These are phyloP conservation scores for Parvularia atlantis DNA, from an alignment of 78 protist genomes.

Conservation along the genomic window DNA sequence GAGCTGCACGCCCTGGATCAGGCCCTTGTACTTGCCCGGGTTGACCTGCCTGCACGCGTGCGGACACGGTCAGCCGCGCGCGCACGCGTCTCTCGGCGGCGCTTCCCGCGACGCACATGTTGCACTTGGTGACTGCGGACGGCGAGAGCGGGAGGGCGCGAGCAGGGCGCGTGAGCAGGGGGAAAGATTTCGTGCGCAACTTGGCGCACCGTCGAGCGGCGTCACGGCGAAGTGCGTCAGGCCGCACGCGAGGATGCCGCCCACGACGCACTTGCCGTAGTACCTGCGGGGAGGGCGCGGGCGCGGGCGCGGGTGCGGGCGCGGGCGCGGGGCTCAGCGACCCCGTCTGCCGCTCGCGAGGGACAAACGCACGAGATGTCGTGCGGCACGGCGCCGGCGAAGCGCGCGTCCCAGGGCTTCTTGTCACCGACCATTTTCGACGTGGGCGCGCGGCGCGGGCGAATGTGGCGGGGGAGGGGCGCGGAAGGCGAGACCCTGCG, in stretches of 20 bases:
- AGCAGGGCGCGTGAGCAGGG: too few relatives aligned
- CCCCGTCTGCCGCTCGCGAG: background rate
- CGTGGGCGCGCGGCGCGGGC: too few relatives aligned
- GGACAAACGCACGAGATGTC: background rate
- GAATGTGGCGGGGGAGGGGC: too few relatives aligned
- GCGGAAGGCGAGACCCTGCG: too few relatives aligned
- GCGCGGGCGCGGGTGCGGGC: too few relatives aligned
- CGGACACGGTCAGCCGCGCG: too few relatives aligned
- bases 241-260: conserved; percentile 68
- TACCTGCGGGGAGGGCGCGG: too few relatives aligned
- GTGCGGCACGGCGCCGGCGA: conserved; percentile 15
- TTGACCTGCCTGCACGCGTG: too few relatives aligned
- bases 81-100: too few relatives aligned
- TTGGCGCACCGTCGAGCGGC: conserved; percentile 82
- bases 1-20: conserved; percentile 25
- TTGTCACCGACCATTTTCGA: too few relatives aligned
- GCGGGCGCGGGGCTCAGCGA: background rate
- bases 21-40: conserved; percentile 52
- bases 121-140: conserved; percentile 66
- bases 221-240: conserved; percentile 68
- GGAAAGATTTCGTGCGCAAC: too few relatives aligned
- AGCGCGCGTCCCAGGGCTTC: conserved; percentile 36
- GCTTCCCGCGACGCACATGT: conserved; percentile 29
- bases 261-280: conserved; percentile 31
- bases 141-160: too few relatives aligned